Conservation (phyloP, 164 flowering plant genomes). For the Stephania japonica region DNA sequence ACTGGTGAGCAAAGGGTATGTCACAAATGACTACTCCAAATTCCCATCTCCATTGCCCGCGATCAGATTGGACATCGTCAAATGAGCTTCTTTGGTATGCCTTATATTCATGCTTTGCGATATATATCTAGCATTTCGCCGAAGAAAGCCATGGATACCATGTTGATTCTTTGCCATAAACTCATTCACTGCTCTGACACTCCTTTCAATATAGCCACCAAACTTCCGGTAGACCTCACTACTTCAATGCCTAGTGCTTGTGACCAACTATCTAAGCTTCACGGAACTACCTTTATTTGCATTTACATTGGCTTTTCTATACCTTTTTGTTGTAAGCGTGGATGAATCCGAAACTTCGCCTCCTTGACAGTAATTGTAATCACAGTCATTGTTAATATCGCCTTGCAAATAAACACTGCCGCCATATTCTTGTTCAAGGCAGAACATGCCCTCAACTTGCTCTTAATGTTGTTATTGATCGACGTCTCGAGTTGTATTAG, state of each 20-base stretch:
- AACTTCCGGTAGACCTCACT: constrained; percentile 12
- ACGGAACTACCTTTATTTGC: background rate
- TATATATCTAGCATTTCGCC: background rate
- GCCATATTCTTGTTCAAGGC: background rate
- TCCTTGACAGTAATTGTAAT: background rate
- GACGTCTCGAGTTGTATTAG: background rate
- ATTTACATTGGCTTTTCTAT: background rate
- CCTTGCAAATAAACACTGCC: background rate
- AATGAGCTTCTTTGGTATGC: background rate
- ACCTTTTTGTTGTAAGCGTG: background rate
- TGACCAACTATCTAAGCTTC: constrained; percentile 12
- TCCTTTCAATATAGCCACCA: constrained; percentile 8
- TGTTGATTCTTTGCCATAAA: constrained; percentile 1
- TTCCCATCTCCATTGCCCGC: background rate
- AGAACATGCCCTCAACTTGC: background rate
- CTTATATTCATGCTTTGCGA: background rate
- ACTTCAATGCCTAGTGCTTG: constrained; percentile 6
- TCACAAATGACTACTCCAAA: background rate
- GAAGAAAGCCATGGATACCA: constrained; percentile 9
- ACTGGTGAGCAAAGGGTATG: too few relatives aligned
- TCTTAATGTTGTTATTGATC: background rate
- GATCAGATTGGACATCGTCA: background rate
- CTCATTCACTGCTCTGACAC: constrained; percentile 4
- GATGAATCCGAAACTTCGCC: background rate
- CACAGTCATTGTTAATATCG: background rate